Base-by-base conservation (phyloP, 2,329 filamentous ascomycete species). In the Leptographium flavum region DNA sequence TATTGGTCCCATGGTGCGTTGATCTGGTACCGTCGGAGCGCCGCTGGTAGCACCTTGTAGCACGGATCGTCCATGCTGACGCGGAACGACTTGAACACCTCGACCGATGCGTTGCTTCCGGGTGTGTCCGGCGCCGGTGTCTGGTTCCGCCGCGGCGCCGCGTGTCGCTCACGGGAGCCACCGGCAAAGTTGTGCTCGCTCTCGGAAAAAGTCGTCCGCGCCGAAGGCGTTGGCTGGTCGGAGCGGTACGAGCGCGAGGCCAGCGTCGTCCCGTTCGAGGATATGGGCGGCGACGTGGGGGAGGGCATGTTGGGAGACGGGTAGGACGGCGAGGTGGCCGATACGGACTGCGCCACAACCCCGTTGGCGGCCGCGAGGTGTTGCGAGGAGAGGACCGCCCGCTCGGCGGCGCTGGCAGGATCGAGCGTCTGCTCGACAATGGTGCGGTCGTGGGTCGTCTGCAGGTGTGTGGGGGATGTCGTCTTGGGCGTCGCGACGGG, bases 71-170 rank as follows among this genome's bases (percentile, higher is more conserved):
- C 92, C 75, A 96, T 93, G 59, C 85, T 92, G 50, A 98, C 92
- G 33, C 90, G 81, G 74, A 98, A 98, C 1, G 86, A 94, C 62
- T 98, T 98, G 78, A 96, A 96, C 48, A 98, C 95, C 63, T 98
- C 92, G 48, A 95, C 88, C 1, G 76, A 77, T 13, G 72, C 67
- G 48, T 72, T 73, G 56, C 67, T 69, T 47, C 67, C 70, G 1
- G 76, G 73, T 1, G 76, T 79, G 50, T 81, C 76, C 19, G 74
- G 73, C 2, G 73, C 74, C 1, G 76, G 76, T 1, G 76, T 80
- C 57, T 77, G 75, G 52, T 73, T 69, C 39, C 77, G 66, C 46
- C 75, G 69, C n/a, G 73, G 73, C 4, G 66, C 67, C 4, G 61
- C 55, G 4, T 58, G 60, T 48, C 64, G 65, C n/a, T 60, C 58